phyloP scores from a whole-genome alignment of 495 filamentous ascomycete genomes.

The Podospora tetraspora region DNA sequence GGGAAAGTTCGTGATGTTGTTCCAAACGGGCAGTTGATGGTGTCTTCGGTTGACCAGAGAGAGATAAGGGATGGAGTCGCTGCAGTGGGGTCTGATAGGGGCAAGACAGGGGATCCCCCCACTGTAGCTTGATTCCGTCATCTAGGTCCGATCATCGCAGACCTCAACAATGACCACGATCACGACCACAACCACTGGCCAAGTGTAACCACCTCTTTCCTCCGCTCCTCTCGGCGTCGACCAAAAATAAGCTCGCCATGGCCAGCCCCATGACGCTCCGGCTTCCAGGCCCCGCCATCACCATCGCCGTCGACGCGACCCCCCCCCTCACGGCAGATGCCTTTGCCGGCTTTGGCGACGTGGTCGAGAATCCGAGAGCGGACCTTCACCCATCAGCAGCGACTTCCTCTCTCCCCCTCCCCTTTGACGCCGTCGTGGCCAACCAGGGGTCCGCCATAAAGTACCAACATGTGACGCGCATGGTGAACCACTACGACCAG shows the following conservation, averaged over 20 bases:
- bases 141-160: not conserved
- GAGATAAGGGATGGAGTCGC: not conserved
- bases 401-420: slow-evolving; percentile 12
- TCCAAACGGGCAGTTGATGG: not conserved
- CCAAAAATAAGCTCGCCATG: slow-evolving; percentile 20
- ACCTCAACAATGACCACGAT: not conserved
- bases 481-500: slow-evolving; percentile 59
- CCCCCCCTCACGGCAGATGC: slow-evolving; percentile 58
- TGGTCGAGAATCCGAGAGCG: slow-evolving; percentile 65
- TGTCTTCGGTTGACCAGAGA: not conserved
- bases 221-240: not conserved
- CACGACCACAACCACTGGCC: not conserved
- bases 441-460: slow-evolving; percentile 90
- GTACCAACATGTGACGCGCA: slow-evolving; percentile 69
- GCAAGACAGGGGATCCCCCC: not conserved
- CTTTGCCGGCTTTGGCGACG: slow-evolving; percentile 80
- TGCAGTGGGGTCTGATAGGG: not conserved
- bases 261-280: slow-evolving; percentile 20
- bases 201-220: not conserved
- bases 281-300: slow-evolving; percentile 19
- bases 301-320: slow-evolving; percentile 40
- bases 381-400: slow-evolving; percentile 40
- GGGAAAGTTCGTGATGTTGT: not conserved
- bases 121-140: not conserved
- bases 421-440: slow-evolving; percentile 46